Percentiles rank a stretch among this genome's conserved stretches.
These are phyloP conservation scores for Calonectria montana DNA, from an alignment of 2,329 filamentous ascomycete species.

Conservation along the genomic window DNA sequence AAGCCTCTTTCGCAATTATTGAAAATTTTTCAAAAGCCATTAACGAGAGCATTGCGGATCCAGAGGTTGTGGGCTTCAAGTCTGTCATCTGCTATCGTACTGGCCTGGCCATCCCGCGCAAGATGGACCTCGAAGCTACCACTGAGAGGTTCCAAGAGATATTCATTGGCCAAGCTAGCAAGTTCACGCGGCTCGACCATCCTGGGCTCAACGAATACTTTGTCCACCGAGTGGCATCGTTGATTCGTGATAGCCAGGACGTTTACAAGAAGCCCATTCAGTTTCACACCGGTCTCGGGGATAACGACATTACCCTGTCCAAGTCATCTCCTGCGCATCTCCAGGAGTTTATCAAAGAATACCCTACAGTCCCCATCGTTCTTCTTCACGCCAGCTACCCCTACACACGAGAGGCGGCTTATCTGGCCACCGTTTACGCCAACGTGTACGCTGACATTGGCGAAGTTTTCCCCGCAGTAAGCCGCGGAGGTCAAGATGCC, in stretches of 20 bases:
- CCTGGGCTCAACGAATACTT: constrained; percentile 76
- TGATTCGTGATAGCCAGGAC: constrained; percentile 61
- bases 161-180: constrained; percentile 36
- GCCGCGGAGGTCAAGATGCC: constrained; percentile 78
- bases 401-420: constrained; percentile 81
- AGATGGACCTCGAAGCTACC: constrained; percentile 55
- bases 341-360: constrained; percentile 77
- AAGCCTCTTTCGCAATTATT: constrained; percentile 50
- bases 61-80: constrained; percentile 83
- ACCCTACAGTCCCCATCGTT: constrained; percentile 78
- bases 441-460: constrained; percentile 89
- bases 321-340: constrained; percentile 80
- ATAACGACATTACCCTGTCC: constrained; percentile 79
- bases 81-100: constrained; percentile 85
- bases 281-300: constrained; percentile 85
- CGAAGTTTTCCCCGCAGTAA: constrained; percentile 83
- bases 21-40: constrained; percentile 58
- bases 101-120: constrained; percentile 70
- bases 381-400: constrained; percentile 86
- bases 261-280: constrained; percentile 77
- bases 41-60: constrained; percentile 67
- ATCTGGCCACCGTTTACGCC: constrained; percentile 79
- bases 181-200: constrained; percentile 68
- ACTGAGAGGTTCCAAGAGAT: constrained; percentile 54
- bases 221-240: constrained; percentile 71